Conservation (phyloP, 2,329 filamentous ascomycete species). For the Tricladium varicosporioides region DNA sequence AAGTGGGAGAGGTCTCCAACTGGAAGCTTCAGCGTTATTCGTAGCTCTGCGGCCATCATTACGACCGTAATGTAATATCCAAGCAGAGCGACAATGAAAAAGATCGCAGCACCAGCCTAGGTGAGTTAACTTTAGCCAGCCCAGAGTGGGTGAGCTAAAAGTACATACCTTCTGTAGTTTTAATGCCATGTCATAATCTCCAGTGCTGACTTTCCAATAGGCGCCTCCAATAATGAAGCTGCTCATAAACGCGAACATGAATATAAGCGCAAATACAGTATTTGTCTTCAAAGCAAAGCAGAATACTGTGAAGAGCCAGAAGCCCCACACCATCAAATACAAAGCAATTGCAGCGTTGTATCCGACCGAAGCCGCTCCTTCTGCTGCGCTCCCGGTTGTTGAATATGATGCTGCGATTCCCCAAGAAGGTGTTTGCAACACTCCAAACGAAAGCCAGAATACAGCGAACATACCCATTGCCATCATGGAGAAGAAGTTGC, state of each 20-base stretch:
- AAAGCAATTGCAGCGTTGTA: constrained; percentile 49
- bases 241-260: constrained; percentile 44
- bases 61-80: constrained; percentile 54
- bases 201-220: constrained; percentile 47
- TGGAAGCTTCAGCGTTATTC: constrained; percentile 46
- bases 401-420: constrained; percentile 44
- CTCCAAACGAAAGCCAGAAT: constrained; percentile 49
- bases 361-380: constrained; percentile 41
- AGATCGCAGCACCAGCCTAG: constrained; percentile 39
- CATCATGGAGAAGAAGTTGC: constrained; percentile 52
- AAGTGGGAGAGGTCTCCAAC: constrained; percentile 50
- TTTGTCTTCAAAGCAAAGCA: constrained; percentile 52
- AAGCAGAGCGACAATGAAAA: constrained; percentile 46
- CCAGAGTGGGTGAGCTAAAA: neutral
- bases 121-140: neutral
- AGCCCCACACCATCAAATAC: constrained; percentile 52
- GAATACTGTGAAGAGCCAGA: constrained; percentile 50
- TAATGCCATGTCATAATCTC: constrained; percentile 41
- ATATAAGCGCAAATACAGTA: constrained; percentile 47
- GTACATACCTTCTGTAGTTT: constrained; percentile 44
- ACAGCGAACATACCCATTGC: constrained; percentile 50
- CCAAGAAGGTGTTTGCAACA: constrained; percentile 49
- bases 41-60: constrained; percentile 53
- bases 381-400: constrained; percentile 41
- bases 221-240: constrained; percentile 46